Percentiles rank a stretch among this genome's conserved stretches.
Evolutionary conservation across 345 rosid species (phyloP).

Genomic region (Ceriops decandra): DNA sequence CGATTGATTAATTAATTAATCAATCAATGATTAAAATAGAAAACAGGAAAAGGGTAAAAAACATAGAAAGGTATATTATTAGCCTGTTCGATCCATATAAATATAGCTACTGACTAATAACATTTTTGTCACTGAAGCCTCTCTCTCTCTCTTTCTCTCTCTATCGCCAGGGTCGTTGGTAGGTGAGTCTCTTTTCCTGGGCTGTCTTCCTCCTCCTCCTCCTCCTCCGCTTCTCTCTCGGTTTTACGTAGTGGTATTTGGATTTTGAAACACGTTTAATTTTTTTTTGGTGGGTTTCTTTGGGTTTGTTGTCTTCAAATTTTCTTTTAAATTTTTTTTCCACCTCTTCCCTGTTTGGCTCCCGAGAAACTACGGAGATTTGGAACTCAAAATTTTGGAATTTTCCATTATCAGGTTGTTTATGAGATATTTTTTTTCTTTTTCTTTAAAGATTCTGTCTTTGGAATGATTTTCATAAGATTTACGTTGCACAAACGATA

Average conservation of each 20-base stretch:
- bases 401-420: neutral
- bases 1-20: too few species aligned
- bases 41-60: too few species aligned
- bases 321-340: neutral
- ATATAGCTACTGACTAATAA: neutral
- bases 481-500: neutral
- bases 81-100: neutral
- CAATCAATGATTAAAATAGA: too few species aligned
- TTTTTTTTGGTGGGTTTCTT: neutral
- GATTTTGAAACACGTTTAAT: neutral
- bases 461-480: neutral
- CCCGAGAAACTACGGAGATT: slow-evolving; percentile 5
- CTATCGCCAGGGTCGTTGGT: neutral
- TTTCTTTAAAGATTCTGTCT: neutral
- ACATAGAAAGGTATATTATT: neutral
- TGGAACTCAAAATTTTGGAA: neutral
- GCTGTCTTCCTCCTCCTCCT: neutral
- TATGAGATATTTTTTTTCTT: neutral
- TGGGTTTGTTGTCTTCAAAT: neutral
- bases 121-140: neutral
- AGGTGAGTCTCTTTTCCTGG: neutral
- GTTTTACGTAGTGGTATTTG: neutral
- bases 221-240: neutral
- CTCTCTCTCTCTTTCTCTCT: neutral
- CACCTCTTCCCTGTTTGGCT: neutral